Percentiles rank a stretch among this genome's conserved stretches.
Evolutionary conservation across 352 stramenopile species (phyloP).

Genomic region (Globisporangium okanoganense): DNA sequence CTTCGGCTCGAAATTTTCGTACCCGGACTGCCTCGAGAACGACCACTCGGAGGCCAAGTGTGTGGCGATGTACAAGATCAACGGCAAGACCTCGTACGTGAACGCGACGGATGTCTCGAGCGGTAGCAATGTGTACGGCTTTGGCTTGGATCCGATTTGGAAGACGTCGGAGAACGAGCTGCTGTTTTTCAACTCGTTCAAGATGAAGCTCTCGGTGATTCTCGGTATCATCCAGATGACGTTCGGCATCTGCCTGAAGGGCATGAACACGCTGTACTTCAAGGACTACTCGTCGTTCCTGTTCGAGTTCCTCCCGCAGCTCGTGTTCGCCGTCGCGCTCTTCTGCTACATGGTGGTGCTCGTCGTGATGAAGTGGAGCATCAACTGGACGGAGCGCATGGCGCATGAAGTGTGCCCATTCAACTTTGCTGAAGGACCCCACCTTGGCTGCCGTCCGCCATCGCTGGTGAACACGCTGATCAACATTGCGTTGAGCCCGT

Average conservation of each 20-base stretch:
- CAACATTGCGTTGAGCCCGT: conserved; percentile 96
- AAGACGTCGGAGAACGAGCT: conserved; percentile 97
- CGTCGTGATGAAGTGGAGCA: conserved; percentile 99
- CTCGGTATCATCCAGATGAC: conserved; percentile 99
- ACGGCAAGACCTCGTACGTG: conserved; percentile 69
- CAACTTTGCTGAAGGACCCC: conserved; percentile 88
- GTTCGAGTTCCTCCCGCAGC: conserved; percentile 97
- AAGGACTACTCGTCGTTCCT: conserved; percentile 93
- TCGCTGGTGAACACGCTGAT: conserved; percentile 99
- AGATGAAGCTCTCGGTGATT: conserved; percentile 99
- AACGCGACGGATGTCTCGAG: conserved; percentile 76
- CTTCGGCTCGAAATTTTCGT: conserved; percentile 94
- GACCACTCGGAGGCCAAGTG: conserved; percentile 53
- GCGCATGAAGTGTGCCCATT: conserved; percentile 89
- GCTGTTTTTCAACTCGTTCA: conserved; percentile 99
- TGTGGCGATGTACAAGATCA: conserved; percentile 65
- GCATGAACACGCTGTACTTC: conserved; percentile 97
- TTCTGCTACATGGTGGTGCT: conserved; percentile 99
- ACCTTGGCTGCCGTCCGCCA: conserved; percentile 94
- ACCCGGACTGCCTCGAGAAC: conserved; percentile 73
- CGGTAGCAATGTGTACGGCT: conserved; percentile 92
- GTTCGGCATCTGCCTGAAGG: conserved; percentile 95
- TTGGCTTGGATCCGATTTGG: conserved; percentile 98
- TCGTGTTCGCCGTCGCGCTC: conserved; percentile 95
- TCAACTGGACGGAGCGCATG: conserved; percentile 97